phyloP scores from a whole-genome alignment of 805 yeast species.

The Starmerella floricola region DNA sequence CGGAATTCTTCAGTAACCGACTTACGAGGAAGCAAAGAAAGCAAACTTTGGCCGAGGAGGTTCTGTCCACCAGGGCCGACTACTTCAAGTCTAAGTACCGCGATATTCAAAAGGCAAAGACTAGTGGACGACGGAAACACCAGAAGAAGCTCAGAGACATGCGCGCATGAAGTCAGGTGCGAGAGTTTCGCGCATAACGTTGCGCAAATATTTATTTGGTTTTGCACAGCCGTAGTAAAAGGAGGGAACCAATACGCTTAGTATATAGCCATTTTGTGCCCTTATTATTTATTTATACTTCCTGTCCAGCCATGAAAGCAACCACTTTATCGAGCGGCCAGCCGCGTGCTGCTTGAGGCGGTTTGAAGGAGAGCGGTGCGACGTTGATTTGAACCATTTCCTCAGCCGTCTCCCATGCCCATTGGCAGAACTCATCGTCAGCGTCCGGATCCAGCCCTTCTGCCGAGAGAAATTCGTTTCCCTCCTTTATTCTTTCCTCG shows the following conservation, averaged over 20 bases:
- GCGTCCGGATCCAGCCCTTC: conserved; percentile 27
- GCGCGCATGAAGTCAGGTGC: conserved; percentile 31
- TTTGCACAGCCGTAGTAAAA: no score
- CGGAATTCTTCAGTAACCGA: conserved; percentile 62
- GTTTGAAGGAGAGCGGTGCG: conserved; percentile 19
- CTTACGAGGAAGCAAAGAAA: conserved; percentile 62
- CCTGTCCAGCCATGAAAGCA: conserved; percentile 20
- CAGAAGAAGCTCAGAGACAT: conserved; percentile 51
- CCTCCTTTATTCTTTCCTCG: conserved; percentile 62
- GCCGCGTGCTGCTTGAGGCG: conserved; percentile 13
- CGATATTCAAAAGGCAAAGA: conserved; percentile 59
- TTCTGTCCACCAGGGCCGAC: conserved; percentile 46
- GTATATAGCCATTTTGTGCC: background rate
- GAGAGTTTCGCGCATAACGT: no score
- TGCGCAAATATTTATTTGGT: background rate
- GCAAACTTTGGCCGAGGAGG: conserved; percentile 65
- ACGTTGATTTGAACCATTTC: conserved; percentile 33
- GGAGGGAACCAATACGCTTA: no score
- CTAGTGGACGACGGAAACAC: conserved; percentile 54
- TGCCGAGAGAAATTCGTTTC: conserved; percentile 19
- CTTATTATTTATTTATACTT: background rate
- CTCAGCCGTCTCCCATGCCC: conserved; percentile 50
- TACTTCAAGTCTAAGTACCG: conserved; percentile 76
- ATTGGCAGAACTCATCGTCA: conserved; percentile 50
- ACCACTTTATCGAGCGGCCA: conserved; percentile 20